phyloP scores from a whole-genome alignment of 164 flowering plant genomes.

The grape (Vitis vinifera) region ASM3070453v1 NC_081811.1:3009501-3010000 shows the following conservation, averaged over 20 bases:
- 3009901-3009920: conserved; percentile 9
- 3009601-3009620: conserved; percentile 14
- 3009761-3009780: conserved; percentile 8
- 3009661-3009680: conserved; percentile 10
- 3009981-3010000: conserved; percentile 10
- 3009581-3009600: conserved; percentile 27
- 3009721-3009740: conserved; percentile 4
- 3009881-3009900: conserved; percentile 8
- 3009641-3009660: conserved; percentile 4
- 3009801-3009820: conserved; percentile 1
- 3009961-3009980: neutral
- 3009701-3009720: conserved; percentile 15
- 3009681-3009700: conserved; percentile 13
- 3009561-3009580: conserved; percentile 23
- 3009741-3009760: conserved; percentile 11
- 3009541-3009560: conserved; percentile 12
- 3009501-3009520: conserved; percentile 4
- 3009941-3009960: neutral
- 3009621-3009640: neutral
- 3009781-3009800: conserved; percentile 3
- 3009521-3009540: neutral
- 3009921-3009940: conserved; percentile 4
- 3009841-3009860: neutral
- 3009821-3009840: conserved; percentile 8
- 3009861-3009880: conserved; percentile 4